Conservation (phyloP, 805 yeast species). For the Komagataella kurtzmanii region DNA sequence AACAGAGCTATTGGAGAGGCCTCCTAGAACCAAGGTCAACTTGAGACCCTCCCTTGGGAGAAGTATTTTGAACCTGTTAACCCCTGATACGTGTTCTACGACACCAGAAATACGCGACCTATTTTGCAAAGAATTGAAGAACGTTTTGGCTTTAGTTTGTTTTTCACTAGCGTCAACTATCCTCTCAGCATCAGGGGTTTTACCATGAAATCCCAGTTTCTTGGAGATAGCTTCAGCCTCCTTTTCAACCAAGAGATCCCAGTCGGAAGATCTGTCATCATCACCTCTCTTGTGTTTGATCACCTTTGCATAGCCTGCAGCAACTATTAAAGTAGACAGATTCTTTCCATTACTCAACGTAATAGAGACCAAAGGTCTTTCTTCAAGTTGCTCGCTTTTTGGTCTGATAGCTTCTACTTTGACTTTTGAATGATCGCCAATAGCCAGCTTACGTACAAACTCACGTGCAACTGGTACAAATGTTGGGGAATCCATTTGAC, state of each 20-base stretch:
- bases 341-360: slow-evolving; percentile 38
- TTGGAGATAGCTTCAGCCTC: slow-evolving; percentile 48
- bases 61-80: slow-evolving; percentile 49
- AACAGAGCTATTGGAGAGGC: slow-evolving; percentile 31
- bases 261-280: slow-evolving; percentile 53
- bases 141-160: slow-evolving; percentile 58
- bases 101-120: slow-evolving; percentile 52
- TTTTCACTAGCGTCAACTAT: slow-evolving; percentile 73
- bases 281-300: slow-evolving; percentile 67
- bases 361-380: slow-evolving; percentile 52
- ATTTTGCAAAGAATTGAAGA: slow-evolving; percentile 53
- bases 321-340: slow-evolving; percentile 45
- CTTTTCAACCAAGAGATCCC: slow-evolving; percentile 66
- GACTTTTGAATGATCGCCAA: slow-evolving; percentile 59
- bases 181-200: slow-evolving; percentile 44
- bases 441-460: slow-evolving; percentile 50
- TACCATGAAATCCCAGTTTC: slow-evolving; percentile 44
- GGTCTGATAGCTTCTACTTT: slow-evolving; percentile 53
- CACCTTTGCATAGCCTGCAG: slow-evolving; percentile 65
- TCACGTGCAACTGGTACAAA: slow-evolving; percentile 60
- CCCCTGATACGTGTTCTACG: slow-evolving; percentile 62
- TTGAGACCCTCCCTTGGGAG: slow-evolving; percentile 63
- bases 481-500: slow-evolving; percentile 45
- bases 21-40: slow-evolving; percentile 64
- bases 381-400: slow-evolving; percentile 46